Evolutionary conservation across 371 early-diverging fungal species (phyloP).

Genomic region (Saksenaea oblongispora): DNA sequence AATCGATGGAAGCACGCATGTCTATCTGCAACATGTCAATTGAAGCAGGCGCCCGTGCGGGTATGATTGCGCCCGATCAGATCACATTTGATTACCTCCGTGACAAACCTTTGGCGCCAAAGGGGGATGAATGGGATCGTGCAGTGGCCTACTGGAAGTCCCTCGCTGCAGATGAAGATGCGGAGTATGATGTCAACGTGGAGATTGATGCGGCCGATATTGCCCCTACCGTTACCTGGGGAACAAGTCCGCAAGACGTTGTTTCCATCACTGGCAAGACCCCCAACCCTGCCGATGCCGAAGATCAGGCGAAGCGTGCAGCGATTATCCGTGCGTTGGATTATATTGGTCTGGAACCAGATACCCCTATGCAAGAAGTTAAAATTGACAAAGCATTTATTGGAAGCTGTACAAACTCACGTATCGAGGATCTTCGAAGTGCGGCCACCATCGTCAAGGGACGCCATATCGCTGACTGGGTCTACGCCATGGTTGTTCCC

Average conservation of each 20-base stretch:
- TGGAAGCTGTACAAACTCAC: conserved; percentile 75
- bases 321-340: conserved; percentile 59
- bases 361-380: conserved; percentile 59
- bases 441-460: conserved; percentile 68
- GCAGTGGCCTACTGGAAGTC: conserved; percentile 69
- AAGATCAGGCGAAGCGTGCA: conserved; percentile 47
- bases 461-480: conserved; percentile 60
- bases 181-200: conserved; percentile 61
- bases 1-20: conserved; percentile 72
- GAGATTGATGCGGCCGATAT: conserved; percentile 60
- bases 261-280: conserved; percentile 60
- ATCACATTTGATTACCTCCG: conserved; percentile 67
- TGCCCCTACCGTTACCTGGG: conserved; percentile 70
- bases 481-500: conserved; percentile 73
- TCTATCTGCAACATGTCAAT: conserved; percentile 77
- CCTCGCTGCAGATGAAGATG: conserved; percentile 60
- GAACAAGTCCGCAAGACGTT: conserved; percentile 70
- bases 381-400: conserved; percentile 70
- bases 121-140: conserved; percentile 59
- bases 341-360: conserved; percentile 70
- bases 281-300: conserved; percentile 53
- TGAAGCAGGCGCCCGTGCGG: conserved; percentile 74
- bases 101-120: conserved; percentile 64
- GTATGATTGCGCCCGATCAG: conserved; percentile 74
- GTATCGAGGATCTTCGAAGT: conserved; percentile 71